Conservation (phyloP, 305 asterid genomes). For the Fraxinus albicans region DNA sequence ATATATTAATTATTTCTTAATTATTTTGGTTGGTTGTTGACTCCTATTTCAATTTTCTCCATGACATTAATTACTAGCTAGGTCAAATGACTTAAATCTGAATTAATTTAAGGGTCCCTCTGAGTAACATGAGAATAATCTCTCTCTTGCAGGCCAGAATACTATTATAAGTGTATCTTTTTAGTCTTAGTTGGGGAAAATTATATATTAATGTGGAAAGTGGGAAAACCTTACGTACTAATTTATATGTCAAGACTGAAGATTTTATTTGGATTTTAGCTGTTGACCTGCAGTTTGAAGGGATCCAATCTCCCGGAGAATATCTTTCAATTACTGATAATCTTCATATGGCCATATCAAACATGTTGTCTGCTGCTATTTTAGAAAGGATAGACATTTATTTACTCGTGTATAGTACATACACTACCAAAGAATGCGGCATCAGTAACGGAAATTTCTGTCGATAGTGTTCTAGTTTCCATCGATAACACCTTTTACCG, state of each 20-base stretch:
- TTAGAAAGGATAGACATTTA: background rate
- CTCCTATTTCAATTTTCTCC: background rate
- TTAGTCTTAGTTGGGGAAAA: background rate
- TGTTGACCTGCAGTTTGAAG: background rate
- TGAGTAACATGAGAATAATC: background rate
- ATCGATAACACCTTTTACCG: background rate
- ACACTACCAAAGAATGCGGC: background rate
- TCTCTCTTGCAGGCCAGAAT: conserved; percentile 34
- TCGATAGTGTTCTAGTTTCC: background rate
- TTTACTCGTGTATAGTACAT: background rate
- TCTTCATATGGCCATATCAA: no score
- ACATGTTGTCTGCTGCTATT: background rate
- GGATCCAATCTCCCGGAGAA: no score
- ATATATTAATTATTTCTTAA: background rate
- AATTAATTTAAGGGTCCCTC: background rate
- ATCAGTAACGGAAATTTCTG: background rate
- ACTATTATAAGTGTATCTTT: background rate
- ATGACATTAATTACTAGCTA: background rate
- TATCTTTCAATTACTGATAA: no score
- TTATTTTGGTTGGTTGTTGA: background rate
- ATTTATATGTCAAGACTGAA: background rate
- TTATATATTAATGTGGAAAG: background rate
- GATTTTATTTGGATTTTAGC: background rate
- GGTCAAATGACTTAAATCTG: background rate
- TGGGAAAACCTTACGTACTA: background rate